Conservation (phyloP, 805 yeast species). For the Metschnikowia hibisci region DNA sequence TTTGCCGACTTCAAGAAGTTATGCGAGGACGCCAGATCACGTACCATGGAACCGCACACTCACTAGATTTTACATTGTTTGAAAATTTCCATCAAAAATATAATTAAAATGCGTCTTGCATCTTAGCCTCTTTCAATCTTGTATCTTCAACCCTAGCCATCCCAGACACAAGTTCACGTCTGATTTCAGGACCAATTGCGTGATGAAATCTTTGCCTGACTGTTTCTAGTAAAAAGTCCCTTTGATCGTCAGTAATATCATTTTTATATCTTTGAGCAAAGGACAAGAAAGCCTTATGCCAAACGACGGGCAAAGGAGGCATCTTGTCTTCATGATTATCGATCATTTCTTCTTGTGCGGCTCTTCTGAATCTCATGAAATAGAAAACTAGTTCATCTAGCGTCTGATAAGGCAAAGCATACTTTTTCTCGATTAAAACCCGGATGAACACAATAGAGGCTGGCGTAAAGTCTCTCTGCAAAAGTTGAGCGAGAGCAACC, state of each 20-base stretch:
- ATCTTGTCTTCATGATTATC: constrained; percentile 34
- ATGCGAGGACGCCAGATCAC: constrained; percentile 36
- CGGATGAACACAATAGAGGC: constrained; percentile 88
- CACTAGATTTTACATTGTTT: background rate
- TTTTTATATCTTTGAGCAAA: constrained; percentile 96
- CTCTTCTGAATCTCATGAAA: constrained; percentile 82
- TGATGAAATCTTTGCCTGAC: constrained; percentile 85
- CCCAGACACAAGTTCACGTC: constrained; percentile 91
- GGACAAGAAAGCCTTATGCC: constrained; percentile 95
- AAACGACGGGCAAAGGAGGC: constrained; percentile 83
- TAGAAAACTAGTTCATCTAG: constrained; percentile 91
- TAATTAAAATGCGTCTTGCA: constrained; percentile 36
- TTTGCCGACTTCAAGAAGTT: constrained; percentile 35
- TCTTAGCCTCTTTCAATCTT: constrained; percentile 28
- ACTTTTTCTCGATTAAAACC: constrained; percentile 86
- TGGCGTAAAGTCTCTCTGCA: constrained; percentile 78
- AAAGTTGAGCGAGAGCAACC: constrained; percentile 83
- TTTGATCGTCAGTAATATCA: constrained; percentile 97
- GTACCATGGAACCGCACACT: constrained; percentile 23
- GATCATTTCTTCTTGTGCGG: constrained; percentile 41
- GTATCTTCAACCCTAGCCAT: constrained; percentile 48
- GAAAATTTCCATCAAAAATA: background rate
- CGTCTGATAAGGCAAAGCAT: constrained; percentile 95
- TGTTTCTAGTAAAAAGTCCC: constrained; percentile 89
- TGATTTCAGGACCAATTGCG: constrained; percentile 87